A percentile compares a stretch with the other conserved stretches of the same genome.
Evolutionary conservation across 768 basidiomycete species (phyloP).

Genomic region (Kockovaella imperatae): DNA sequence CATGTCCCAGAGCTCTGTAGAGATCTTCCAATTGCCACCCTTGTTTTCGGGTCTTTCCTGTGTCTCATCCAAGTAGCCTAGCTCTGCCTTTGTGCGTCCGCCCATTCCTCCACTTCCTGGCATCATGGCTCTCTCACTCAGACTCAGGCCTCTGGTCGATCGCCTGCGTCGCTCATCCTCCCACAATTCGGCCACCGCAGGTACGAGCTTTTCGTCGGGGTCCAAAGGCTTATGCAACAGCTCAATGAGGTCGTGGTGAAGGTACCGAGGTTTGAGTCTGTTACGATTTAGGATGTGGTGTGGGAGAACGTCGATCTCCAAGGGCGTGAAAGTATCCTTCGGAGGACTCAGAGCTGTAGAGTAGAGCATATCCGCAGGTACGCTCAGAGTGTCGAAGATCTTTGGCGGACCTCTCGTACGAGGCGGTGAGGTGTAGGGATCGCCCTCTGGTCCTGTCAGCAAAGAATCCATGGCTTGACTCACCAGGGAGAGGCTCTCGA

Average conservation of each 20-base stretch:
- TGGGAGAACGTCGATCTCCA: conserved; percentile 77
- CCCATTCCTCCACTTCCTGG: conserved; percentile 54
- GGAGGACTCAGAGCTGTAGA: conserved; percentile 27
- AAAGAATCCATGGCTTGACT: conserved; percentile 9
- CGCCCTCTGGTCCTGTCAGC: conserved; percentile 22
- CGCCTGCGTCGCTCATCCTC: conserved; percentile 84
- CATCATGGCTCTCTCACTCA: conserved; percentile 62
- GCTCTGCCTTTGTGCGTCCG: conserved; percentile 25
- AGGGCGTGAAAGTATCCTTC: conserved; percentile 43
- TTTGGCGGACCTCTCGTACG: conserved; percentile 4
- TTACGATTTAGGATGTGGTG: conserved; percentile 81
- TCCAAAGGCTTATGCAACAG: conserved; percentile 51
- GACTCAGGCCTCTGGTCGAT: conserved; percentile 57
- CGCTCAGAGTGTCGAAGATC: conserved; percentile 37
- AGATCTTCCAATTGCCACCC: conserved; percentile 53
- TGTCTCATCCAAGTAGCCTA: conserved; percentile 46
- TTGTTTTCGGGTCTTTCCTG: conserved; percentile 58
- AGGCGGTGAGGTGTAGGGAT: conserved; percentile 33
- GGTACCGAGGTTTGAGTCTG: conserved; percentile 56
- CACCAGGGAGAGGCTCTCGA: conserved; percentile 45
- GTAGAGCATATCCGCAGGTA: conserved; percentile 34
- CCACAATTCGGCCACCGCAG: conserved; percentile 89
- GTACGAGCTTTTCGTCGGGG: conserved; percentile 62
- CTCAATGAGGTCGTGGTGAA: conserved; percentile 61
- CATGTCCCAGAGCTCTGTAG: conserved; percentile 61